phyloP scores from a whole-genome alignment of 2,329 filamentous ascomycete genomes.

The Elsinoe fawcettii region DNA sequence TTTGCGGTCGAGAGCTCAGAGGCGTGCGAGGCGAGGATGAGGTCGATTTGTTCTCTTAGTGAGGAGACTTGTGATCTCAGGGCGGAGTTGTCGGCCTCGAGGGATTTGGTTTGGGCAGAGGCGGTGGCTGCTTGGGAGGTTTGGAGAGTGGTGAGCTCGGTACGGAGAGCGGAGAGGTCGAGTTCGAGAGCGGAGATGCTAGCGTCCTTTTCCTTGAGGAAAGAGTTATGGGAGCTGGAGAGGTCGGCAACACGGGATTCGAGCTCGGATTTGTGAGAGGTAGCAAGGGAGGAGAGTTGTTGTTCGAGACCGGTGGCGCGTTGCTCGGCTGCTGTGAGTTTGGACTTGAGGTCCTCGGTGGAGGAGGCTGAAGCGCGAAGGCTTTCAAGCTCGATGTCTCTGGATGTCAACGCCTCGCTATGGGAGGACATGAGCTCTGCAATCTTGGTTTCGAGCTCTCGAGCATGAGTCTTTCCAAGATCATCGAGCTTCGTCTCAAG shows the following conservation, averaged over 20 bases:
- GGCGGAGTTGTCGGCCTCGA: slow-evolving; percentile 11
- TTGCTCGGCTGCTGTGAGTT: not conserved
- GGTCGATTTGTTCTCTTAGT: slow-evolving; percentile 11
- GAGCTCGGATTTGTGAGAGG: not conserved
- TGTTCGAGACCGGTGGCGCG: not conserved
- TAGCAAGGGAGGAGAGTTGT: not conserved
- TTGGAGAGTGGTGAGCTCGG: not conserved
- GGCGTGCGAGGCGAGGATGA: slow-evolving; percentile 12
- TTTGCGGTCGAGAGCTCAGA: not conserved
- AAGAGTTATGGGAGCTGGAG: not conserved
- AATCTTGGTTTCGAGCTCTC: not conserved
- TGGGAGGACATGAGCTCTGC: not conserved
- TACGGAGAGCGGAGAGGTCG: not conserved
- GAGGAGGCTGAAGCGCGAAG: not conserved
- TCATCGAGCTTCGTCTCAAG: not conserved
- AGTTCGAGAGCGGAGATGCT: not conserved
- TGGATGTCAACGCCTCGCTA: not conserved
- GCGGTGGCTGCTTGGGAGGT: not conserved
- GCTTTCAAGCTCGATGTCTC: not conserved
- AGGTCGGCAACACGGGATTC: not conserved
- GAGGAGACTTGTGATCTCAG: slow-evolving; percentile 11
- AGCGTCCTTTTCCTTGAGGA: not conserved
- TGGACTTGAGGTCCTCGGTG: not conserved
- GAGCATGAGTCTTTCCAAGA: not conserved
- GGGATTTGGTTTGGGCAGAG: not conserved